These are phyloP conservation scores for Aschersonia sp. DNA, from an alignment of 2,329 filamentous ascomycete species.

Conservation along the genomic window DNA sequence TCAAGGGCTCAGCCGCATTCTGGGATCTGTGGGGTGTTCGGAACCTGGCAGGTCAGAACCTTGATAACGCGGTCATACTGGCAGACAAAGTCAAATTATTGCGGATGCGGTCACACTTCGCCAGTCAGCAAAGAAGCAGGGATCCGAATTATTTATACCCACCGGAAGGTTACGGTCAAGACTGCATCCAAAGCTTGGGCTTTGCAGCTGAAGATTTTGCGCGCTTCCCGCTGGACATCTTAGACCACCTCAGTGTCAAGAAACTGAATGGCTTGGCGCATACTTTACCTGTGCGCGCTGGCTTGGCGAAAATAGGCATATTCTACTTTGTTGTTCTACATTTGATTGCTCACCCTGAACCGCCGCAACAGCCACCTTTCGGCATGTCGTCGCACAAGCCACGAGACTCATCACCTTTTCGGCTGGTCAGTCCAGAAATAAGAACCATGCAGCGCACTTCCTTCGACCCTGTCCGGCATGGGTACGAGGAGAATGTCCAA, in stretches of 20 bases:
- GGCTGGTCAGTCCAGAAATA: constrained; percentile 13
- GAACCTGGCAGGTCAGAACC: constrained; percentile 30
- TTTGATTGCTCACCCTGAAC: constrained; percentile 21
- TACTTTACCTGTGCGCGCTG: constrained; percentile 26
- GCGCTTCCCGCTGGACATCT: constrained; percentile 35
- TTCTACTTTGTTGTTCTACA: constrained; percentile 47
- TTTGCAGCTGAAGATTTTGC: constrained; percentile 38
- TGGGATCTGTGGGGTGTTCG: constrained; percentile 36
- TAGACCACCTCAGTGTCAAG: constrained; percentile 28
- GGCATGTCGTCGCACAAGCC: constrained; percentile 27
- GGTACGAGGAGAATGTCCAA: constrained; percentile 11
- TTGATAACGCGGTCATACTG: constrained; percentile 38
- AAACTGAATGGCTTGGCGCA: not conserved
- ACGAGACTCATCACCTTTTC: constrained; percentile 25
- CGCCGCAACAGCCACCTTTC: constrained; percentile 31
- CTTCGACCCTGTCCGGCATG: constrained; percentile 29
- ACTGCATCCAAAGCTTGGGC: constrained; percentile 38
- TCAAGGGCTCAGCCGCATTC: constrained; percentile 41
- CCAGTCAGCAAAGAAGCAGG: constrained; percentile 41
- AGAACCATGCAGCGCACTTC: constrained; percentile 29
- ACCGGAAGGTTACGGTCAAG: constrained; percentile 41
- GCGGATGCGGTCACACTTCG: constrained; percentile 34
- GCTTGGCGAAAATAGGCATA: constrained; percentile 44
- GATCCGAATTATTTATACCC: constrained; percentile 51
- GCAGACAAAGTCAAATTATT: constrained; percentile 38